Base-by-base conservation (phyloP, 768 basidiomycete genomes). In the Boletus fagicola region DNA sequence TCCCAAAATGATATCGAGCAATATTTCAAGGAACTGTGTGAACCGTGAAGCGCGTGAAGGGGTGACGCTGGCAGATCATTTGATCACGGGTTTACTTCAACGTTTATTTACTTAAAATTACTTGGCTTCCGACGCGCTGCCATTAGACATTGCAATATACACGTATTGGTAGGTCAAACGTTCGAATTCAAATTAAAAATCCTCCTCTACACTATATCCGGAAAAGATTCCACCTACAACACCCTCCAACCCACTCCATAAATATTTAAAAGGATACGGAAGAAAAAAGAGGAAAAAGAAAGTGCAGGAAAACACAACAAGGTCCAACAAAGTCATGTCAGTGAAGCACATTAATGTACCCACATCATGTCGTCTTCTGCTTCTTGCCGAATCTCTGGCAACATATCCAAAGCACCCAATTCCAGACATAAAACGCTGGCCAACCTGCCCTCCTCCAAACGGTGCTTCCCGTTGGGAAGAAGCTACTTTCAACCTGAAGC, bases 401-500 rank as follows among this genome's bases (percentile, higher is more conserved):
- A 9, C 44, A 62, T n/a, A 53, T 38, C 26, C 22, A 1, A 24
- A n/a, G 0, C 39, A 57, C 24, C 28, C 20, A 42, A 0, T 48
- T 31, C 51, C 51, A 46, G 13, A 45, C 11, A 31, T 20, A 66
- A 47, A 56, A 55, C 39, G 57, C 4, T 0, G 70, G 70, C 70
- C 70, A 72, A 9, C 58, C 42, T 1, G 20, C 39, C 16, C 72
- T 66, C 48, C 51, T 56, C 63, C 61, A 60, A n/a, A 65, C 12
- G 0, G 58, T 22, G 18, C 67, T 61, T 15, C 50, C 58, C 10
- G 0, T 15, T 1, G 56, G 59, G 30, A 74, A 63, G 49, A 72
- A 64, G 1, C 0, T 20, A 31, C 70, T 74, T 5, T 74, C 50
- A 1, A 49, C 22, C 38, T 85, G 83, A 62, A 83, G 78, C 8